Conservation (phyloP, 495 filamentous ascomycete genomes). For the Poronia punctata region DNA sequence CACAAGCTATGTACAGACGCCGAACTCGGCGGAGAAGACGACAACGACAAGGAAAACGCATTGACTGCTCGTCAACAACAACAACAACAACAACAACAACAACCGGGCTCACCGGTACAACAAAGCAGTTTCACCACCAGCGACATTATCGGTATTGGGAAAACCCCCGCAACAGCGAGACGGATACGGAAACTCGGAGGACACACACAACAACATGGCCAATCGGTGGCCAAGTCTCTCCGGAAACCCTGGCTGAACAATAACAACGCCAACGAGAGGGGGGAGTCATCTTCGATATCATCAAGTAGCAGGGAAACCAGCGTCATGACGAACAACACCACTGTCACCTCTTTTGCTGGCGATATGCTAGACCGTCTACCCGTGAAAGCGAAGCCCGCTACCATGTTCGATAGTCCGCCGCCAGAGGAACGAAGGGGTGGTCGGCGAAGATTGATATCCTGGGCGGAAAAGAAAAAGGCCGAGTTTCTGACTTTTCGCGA, state of each 20-base stretch:
- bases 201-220: no score
- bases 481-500: background rate
- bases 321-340: no score
- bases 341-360: background rate
- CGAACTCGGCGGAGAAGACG: constrained; percentile 1
- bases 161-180: constrained; percentile 14
- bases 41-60: background rate
- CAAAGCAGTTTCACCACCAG: no score
- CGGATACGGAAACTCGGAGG: constrained; percentile 21
- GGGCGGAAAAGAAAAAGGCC: constrained; percentile 2
- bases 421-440: background rate
- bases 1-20: constrained; percentile 3
- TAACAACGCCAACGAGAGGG: background rate
- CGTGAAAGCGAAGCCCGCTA: background rate
- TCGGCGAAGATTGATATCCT: constrained; percentile 5
- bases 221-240: constrained; percentile 18
- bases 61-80: background rate
- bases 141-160: background rate
- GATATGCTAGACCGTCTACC: constrained; percentile 6
- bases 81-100: no score
- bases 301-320: background rate
- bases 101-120: no score
- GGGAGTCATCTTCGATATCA: background rate
- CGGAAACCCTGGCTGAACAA: constrained; percentile 15
- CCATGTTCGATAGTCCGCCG: constrained; percentile 3